Evolutionary conservation across 1,284 basidiomycete genomes (phyloP), one percentile per base, ranked within the genome.

Genomic region (Cutaneotrichosporon spelunceum): DNA sequence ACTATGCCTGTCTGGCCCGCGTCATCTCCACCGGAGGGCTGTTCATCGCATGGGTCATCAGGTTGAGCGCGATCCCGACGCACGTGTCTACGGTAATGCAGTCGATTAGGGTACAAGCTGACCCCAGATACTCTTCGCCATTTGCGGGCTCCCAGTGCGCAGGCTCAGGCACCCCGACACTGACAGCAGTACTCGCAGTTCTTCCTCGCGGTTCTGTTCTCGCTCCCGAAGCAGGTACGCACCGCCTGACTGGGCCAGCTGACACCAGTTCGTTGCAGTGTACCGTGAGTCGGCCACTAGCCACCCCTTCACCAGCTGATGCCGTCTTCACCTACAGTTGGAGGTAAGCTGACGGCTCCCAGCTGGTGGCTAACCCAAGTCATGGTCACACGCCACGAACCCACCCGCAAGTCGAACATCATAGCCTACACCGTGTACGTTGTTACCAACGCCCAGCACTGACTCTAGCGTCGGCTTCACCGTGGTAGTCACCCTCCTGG

Each of bases 331-430:
- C 54, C 21, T 27, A 26, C 52, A 62, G 66, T 70, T 11, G 68
- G 68, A 55, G 63, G 66, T 64, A 16, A 50, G 65, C 56, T 50
- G 24, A 13, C 24, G 4, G 42, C 16, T 29, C 36, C 4, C 5
- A 9, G 4, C 16, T 7, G 30, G n/a, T n/a, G 5, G 62, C 65
- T 56, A 5, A 60, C 48, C 53, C 61, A 36, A 84, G 89, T 67
- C 86, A 85, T 65, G 83, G 87, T 64, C 72, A 81, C 33, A 86
- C 89, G 4, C 77, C 89, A 45, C 84, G 71, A 9, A 5, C 24
- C 55, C 21, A 27, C 52, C 8, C 49, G 48, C 13, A 63, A 68
- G 42, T 66, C 66, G 0, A 64, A 64, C 45, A 58, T 69, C 45
- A 64, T 74, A 26, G 69, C 68, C 21, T 66, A 70, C 52, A 61